These are phyloP conservation scores for Rhodocollybia butyracea DNA, from an alignment of 768 basidiomycete species.

Conservation along the genomic window DNA sequence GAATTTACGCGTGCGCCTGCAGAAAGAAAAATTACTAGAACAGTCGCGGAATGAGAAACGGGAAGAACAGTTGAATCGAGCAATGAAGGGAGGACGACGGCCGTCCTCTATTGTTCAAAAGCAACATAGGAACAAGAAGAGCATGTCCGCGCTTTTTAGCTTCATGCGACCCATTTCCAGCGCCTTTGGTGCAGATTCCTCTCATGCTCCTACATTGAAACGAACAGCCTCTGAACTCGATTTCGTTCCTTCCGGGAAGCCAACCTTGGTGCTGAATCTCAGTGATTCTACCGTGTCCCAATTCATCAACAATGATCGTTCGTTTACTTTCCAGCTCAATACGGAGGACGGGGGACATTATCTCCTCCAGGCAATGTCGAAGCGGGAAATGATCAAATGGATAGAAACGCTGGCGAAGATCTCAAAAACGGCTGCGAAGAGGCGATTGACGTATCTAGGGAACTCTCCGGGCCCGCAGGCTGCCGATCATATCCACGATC, in stretches of 20 bases:
- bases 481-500: conserved; percentile 69
- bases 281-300: conserved; percentile 67
- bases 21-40: conserved; percentile 75
- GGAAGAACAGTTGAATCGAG: conserved; percentile 71
- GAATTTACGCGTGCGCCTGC: conserved; percentile 61
- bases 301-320: conserved; percentile 77
- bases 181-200: conserved; percentile 69
- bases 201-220: conserved; percentile 40
- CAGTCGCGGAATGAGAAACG: conserved; percentile 69
- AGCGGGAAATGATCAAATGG: conserved; percentile 75
- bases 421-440: conserved; percentile 70
- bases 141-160: conserved; percentile 80
- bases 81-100: conserved; percentile 59
- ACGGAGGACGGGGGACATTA: conserved; percentile 88
- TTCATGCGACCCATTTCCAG: conserved; percentile 89
- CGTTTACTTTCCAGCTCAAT: conserved; percentile 78
- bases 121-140: conserved; percentile 84
- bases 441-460: conserved; percentile 78
- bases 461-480: conserved; percentile 70
- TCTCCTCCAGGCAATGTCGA: conserved; percentile 68
- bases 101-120: conserved; percentile 51
- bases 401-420: conserved; percentile 69
- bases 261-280: conserved; percentile 70
- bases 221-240: conserved; percentile 73
- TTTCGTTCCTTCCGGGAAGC: conserved; percentile 69